phyloP scores from a whole-genome alignment of 2,329 filamentous ascomycete species.

The Coniochaeta sp. region DNA sequence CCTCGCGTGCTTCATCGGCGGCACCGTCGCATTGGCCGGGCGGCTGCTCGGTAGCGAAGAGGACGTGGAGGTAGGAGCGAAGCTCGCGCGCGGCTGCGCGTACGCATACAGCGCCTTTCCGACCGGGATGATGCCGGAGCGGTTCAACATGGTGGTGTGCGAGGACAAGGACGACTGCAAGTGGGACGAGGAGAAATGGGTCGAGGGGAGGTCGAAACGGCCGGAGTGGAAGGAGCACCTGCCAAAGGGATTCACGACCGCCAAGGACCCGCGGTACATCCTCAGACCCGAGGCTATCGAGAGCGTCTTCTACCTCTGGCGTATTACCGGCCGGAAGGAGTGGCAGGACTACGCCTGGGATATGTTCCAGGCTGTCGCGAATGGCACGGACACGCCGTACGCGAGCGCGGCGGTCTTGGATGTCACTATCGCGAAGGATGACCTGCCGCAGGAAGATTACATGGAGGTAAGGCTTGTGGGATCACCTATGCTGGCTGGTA shows the following conservation, averaged over 20 bases:
- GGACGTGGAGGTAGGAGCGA: constrained; percentile 46
- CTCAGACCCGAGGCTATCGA: constrained; percentile 28
- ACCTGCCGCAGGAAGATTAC: constrained; percentile 27
- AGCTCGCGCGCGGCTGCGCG: constrained; percentile 53
- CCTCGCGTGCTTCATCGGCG: constrained; percentile 62
- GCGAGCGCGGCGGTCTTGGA: constrained; percentile 40
- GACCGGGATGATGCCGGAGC: constrained; percentile 48
- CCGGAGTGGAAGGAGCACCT: constrained; percentile 31
- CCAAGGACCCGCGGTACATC: constrained; percentile 39
- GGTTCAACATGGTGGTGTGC: constrained; percentile 26
- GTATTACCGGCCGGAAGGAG: constrained; percentile 38
- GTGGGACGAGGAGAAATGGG: constrained; percentile 37
- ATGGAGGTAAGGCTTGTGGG: constrained; percentile 25
- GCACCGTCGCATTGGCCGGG: constrained; percentile 60
- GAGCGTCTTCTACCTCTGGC: constrained; percentile 41
- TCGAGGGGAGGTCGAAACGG: constrained; percentile 21
- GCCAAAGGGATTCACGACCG: constrained; percentile 55
- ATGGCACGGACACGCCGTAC: constrained; percentile 33
- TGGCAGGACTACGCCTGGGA: constrained; percentile 45
- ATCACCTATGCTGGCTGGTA: not conserved
- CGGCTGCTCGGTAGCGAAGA: constrained; percentile 46
- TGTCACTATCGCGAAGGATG: constrained; percentile 32
- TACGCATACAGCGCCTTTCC: constrained; percentile 51
- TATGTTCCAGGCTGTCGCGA: constrained; percentile 40
- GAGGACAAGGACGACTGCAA: constrained; percentile 36